Evolutionary conservation across 176 grass and related monocot genomes (phyloP).

Genomic region (Oryza longistaminata): DNA sequence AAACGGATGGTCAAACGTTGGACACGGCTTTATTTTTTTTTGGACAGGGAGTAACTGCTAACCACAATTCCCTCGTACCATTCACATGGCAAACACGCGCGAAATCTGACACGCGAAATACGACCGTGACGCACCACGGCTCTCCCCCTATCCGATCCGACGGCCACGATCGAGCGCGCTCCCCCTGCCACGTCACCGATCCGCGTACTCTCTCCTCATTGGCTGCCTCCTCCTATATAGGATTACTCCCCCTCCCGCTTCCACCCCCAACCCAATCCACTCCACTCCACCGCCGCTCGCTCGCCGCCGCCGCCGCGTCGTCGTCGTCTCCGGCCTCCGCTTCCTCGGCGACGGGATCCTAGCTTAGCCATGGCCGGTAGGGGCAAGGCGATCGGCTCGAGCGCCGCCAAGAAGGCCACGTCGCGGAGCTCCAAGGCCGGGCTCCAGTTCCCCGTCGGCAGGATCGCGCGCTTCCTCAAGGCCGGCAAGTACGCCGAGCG

Average conservation of each 20-base stretch:
- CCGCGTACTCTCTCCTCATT: slow-evolving; percentile 46
- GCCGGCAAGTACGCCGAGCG: slow-evolving; percentile 96
- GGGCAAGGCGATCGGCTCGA: slow-evolving; percentile 88
- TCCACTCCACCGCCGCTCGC: no score
- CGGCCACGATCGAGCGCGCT: slow-evolving; percentile 7
- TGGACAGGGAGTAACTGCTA: no score
- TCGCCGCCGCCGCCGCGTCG: background rate
- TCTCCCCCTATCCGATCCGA: slow-evolving; percentile 21
- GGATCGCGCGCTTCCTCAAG: slow-evolving; percentile 94
- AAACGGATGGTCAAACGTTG: no score
- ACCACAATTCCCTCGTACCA: no score
- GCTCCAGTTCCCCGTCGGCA: slow-evolving; percentile 92
- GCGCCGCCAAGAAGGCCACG: slow-evolving; percentile 72
- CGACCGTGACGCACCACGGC: background rate
- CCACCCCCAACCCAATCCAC: background rate
- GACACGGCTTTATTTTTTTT: no score
- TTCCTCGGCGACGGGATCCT: background rate
- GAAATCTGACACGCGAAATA: no score
- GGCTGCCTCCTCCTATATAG: slow-evolving; percentile 31
- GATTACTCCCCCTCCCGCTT: background rate
- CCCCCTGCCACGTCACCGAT: slow-evolving; percentile 1
- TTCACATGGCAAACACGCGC: no score
- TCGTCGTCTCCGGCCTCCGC: background rate
- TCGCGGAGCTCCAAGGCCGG: slow-evolving; percentile 97
- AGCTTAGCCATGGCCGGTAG: slow-evolving; percentile 66